Evolutionary conservation across 768 basidiomycete genomes (phyloP).

Genomic region (Boletus sensibilis): DNA sequence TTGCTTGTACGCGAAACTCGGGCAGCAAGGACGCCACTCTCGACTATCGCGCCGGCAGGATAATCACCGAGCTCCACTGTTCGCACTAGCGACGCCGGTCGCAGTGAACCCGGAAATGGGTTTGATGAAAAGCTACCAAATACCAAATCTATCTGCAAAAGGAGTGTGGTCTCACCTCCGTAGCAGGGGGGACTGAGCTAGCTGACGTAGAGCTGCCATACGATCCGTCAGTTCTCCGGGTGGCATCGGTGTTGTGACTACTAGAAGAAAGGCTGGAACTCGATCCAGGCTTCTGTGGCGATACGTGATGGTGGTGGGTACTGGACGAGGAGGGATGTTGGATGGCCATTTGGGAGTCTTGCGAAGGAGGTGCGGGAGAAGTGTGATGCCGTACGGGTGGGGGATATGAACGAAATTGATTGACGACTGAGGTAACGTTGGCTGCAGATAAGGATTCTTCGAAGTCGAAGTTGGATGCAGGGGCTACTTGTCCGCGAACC

Average conservation of each 20-base stretch:
- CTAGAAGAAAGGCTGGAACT: slow-evolving; percentile 24
- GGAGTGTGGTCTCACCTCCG: slow-evolving; percentile 23
- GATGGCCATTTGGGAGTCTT: slow-evolving; percentile 3
- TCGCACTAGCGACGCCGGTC: slow-evolving; percentile 15
- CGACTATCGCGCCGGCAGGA: slow-evolving; percentile 12
- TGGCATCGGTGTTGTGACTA: slow-evolving; percentile 27
- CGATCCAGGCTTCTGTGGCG: slow-evolving; percentile 27
- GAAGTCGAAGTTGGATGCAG: slow-evolving; percentile 25
- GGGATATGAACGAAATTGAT: slow-evolving; percentile 33
- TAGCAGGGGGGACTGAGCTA: slow-evolving; percentile 20
- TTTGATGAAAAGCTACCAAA: slow-evolving; percentile 7
- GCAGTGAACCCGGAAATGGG: slow-evolving; percentile 14
- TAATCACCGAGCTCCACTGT: slow-evolving; percentile 22
- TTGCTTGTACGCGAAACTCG: neutral
- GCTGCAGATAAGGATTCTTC: slow-evolving; percentile 31
- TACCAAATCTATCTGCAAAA: slow-evolving; percentile 8
- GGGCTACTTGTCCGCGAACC: slow-evolving; percentile 23
- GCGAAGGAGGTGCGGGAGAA: slow-evolving; percentile 23
- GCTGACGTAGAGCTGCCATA: slow-evolving; percentile 23
- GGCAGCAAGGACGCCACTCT: neutral
- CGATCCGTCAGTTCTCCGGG: slow-evolving; percentile 26
- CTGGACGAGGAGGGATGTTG: slow-evolving; percentile 7
- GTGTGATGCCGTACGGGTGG: slow-evolving; percentile 22
- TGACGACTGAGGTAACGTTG: slow-evolving; percentile 31
- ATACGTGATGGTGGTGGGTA: slow-evolving; percentile 7